These are phyloP conservation scores for Stagonosporopsis cucurbitacearum DNA, from an alignment of 2,329 filamentous ascomycete genomes.

Conservation along the genomic window DNA sequence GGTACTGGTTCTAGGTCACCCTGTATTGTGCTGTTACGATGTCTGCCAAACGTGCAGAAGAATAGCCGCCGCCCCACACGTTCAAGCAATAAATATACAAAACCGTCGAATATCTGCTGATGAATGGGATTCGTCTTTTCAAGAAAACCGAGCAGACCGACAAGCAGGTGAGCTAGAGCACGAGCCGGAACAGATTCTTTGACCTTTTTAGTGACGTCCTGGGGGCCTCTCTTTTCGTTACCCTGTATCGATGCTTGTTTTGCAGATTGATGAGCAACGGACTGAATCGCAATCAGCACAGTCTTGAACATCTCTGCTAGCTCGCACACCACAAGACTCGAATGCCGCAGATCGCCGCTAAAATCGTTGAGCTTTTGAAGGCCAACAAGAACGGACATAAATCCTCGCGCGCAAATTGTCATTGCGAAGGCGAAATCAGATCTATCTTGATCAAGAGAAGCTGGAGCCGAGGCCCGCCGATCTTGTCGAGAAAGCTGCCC, in stretches of 20 bases:
- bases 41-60: slow-evolving; percentile 48
- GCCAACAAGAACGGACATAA: slow-evolving; percentile 43
- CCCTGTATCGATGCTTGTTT: slow-evolving; percentile 1
- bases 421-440: slow-evolving; percentile 37
- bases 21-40: slow-evolving; percentile 35
- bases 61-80: slow-evolving; percentile 50
- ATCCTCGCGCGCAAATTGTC: slow-evolving; percentile 39
- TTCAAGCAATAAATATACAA: slow-evolving; percentile 51
- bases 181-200: slow-evolving; percentile 37
- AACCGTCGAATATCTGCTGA: slow-evolving; percentile 53
- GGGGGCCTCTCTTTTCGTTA: slow-evolving; percentile 13
- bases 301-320: slow-evolving; percentile 48
- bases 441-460: slow-evolving; percentile 31
- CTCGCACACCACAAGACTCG: slow-evolving; percentile 39
- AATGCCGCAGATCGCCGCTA: slow-evolving; percentile 20
- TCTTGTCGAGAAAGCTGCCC: slow-evolving; percentile 26
- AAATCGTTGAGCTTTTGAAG: slow-evolving; percentile 29
- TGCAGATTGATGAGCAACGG: slow-evolving; percentile 33
- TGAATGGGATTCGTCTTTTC: slow-evolving; percentile 46
- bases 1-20: slow-evolving; percentile 33
- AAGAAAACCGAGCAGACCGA: slow-evolving; percentile 45
- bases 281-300: slow-evolving; percentile 42
- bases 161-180: slow-evolving; percentile 45
- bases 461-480: slow-evolving; percentile 9
- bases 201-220: slow-evolving; percentile 10